phyloP scores from a whole-genome alignment of 2,329 filamentous ascomycete species.

The Colletotrichum camelliae region DNA sequence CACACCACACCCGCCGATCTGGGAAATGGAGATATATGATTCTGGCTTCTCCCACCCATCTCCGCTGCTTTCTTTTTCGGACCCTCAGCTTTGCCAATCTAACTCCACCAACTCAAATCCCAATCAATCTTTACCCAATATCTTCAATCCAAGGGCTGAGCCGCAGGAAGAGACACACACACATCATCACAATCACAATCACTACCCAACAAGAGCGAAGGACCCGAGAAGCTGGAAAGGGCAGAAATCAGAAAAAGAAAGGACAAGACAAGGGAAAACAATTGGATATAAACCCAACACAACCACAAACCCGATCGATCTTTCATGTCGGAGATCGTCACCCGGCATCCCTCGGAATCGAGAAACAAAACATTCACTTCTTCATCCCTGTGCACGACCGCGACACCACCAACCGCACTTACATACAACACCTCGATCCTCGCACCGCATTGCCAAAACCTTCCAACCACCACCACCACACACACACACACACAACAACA shows the following conservation, averaged over 20 bases:
- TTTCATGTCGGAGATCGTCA: not conserved
- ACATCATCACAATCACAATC: not conserved
- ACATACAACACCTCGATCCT: not conserved
- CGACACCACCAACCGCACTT: not conserved
- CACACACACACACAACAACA: not conserved
- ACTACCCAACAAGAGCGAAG: not conserved
- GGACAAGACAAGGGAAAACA: conserved; percentile 1
- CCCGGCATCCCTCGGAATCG: not conserved
- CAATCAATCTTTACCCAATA: not conserved
- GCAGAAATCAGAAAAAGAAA: not conserved
- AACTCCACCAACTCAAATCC: not conserved
- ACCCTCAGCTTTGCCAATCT: not conserved
- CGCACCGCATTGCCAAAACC: not conserved
- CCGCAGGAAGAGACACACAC: not conserved
- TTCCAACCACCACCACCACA: not conserved
- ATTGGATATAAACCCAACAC: not conserved
- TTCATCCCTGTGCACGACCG: not conserved
- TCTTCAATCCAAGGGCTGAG: not conserved
- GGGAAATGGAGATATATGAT: conserved; percentile 17
- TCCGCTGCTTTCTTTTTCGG: not conserved
- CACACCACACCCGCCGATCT: not conserved
- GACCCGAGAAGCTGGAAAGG: conserved; percentile 13
- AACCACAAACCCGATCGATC: not conserved
- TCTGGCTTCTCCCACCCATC: conserved; percentile 1
- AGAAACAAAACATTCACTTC: not conserved